Evolutionary conservation across 1,284 basidiomycete species (phyloP), one percentile per base, ranked within the genome.

Genomic region (Melanopsichium pennsylvanicum): DNA sequence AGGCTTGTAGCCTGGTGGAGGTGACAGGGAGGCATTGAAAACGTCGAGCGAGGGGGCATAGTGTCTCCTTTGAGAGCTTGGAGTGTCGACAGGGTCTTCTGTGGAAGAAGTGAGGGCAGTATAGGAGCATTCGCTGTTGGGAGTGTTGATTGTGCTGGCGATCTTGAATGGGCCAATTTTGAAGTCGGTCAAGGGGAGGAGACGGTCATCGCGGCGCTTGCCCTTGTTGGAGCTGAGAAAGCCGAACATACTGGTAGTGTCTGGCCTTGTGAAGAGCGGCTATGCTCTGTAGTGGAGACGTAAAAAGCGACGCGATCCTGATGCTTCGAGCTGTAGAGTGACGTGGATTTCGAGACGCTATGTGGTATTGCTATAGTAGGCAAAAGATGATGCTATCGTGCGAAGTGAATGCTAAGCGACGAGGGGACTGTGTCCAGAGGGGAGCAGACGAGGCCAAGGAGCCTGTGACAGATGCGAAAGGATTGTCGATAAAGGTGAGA

Each of bases 1-100:
- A 16, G 49, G 45, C 36, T 58, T 52, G 40, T 66, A 66, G 51
- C 63, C 55, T 13, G 63, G 55, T 9, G 66, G 69, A 34, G 59
- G 56, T 3, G 63, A 57, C 1, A 34, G 21, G 12, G 52, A 29
- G n/a, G 35, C 42, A 11, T 19, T 22, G 32, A 49, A 51, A n/a
- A 18, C 29, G 21, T 56, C 62, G 27, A 55, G 38, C 7, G 46
- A 49, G 18, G 35, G 44, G 1, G 43, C n/a, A 12, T 55, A 63
- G 22, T 48, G 19, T 6, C 49, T 44, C 19, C 41, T 31, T 39
- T 19, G 34, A 6, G 55, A 54, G 18, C 40, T 16, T 29, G 64
- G 44, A 5, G 49, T 29, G 23, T 57, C 52, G 45, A 52, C 43
- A 27, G 58, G 49, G 21, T 48, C 48, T 10, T 57, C 58, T 32